These are phyloP conservation scores for Boletus fagicola DNA, from an alignment of 768 basidiomycete species.

Conservation along the genomic window DNA sequence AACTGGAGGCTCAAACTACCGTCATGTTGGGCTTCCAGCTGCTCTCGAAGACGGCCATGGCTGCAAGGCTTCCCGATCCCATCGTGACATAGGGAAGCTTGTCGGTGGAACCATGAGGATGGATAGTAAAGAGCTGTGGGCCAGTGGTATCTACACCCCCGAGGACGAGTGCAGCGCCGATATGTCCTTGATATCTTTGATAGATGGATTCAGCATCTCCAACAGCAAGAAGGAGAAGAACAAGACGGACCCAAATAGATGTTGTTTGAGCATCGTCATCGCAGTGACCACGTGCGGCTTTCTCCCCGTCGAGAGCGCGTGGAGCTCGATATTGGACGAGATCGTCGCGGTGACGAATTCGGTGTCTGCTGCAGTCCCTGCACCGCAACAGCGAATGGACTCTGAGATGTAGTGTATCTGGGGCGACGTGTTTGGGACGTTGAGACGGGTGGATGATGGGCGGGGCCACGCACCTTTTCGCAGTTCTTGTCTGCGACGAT, in stretches of 20 bases:
- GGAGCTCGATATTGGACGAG: constrained; percentile 93
- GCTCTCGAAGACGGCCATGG: constrained; percentile 97
- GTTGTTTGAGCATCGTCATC: constrained; percentile 99
- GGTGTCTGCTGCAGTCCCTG: constrained; percentile 98
- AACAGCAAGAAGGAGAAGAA: background rate
- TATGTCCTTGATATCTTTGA: constrained; percentile 82
- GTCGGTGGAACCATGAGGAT: constrained; percentile 96
- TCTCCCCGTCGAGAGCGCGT: constrained; percentile 84
- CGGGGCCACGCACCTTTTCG: constrained; percentile 73
- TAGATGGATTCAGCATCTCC: background rate
- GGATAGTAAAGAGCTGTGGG: constrained; percentile 92
- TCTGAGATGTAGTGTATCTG: constrained; percentile 98
- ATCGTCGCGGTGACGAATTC: constrained; percentile 94
- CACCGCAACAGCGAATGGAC: constrained; percentile 95
- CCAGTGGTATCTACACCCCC: constrained; percentile 96
- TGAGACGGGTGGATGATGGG: background rate
- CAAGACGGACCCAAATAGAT: constrained; percentile 73
- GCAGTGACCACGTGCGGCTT: constrained; percentile 95
- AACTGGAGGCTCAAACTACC: no score
- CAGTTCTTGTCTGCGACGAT: constrained; percentile 99
- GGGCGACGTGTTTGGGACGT: background rate
- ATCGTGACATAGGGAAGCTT: constrained; percentile 98
- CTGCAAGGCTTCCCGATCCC: constrained; percentile 94
- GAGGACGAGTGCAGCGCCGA: constrained; percentile 94
- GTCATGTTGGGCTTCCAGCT: constrained; percentile 80